Evolutionary conservation across 2,329 filamentous ascomycete species (phyloP), one percentile per base, ranked within the genome.

Genomic region (Berkeleyomyces basicola): DNA sequence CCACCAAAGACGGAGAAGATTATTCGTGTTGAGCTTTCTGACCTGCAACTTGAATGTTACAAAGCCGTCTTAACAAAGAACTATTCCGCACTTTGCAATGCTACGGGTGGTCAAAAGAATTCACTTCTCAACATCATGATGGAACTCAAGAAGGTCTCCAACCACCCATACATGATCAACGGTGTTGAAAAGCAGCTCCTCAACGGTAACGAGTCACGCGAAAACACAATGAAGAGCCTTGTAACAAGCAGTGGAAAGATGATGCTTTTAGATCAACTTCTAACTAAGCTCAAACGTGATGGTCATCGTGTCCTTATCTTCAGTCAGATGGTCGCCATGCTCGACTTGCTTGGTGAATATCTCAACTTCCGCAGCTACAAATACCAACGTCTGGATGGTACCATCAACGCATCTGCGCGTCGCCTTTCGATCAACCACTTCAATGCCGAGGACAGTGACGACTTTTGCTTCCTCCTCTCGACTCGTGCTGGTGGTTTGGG

Each of bases 291-390:
- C 67, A 96, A 87, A 72, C 88, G 86, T 68, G 93, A 99, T 70
- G 90, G 89, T 58, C 93, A 99, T 73, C 88, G 93, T 62, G 95
- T 99, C 10, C 77, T 99, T 66, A 97, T 99, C 67, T 99, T 99
- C 78, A 97, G 92, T 72, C 93, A 99, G 72, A 99, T 99, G 93
- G 95, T 99, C 43, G 95, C 90, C 71, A 97, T 99, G 88, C 81
- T 99, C 31, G 91, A 99, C 70, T 93, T 99, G 61, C 79, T 99
- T 1, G 89, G 90, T 55, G 92, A 99, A 69, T 99, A 99, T 71
- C 82, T 97, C 67, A 88, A 90, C 60, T 82, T 93, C 61, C 87
- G 93, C 66, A 90, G 91, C n/a, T 95, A 97, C 73, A 85, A 93
- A 64, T 97, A 93, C 70, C 95, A 99, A 71, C 83, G 93, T 16